phyloP scores from a whole-genome alignment of 345 rosid genomes.

The Kandelia obovata region DNA sequence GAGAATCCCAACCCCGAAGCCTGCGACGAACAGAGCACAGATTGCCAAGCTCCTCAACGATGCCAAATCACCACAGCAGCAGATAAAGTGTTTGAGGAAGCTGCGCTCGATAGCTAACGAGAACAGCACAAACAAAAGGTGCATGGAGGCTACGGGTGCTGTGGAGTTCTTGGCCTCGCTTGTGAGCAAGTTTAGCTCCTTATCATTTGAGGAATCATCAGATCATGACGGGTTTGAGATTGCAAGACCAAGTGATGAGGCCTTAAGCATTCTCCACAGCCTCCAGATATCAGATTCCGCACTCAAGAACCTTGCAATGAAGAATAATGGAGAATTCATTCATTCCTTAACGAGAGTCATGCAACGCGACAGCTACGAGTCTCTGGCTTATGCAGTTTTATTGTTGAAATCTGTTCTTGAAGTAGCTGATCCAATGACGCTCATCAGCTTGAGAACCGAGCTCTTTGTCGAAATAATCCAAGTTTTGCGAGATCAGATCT shows the following conservation, averaged over 20 bases:
- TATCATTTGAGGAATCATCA: not conserved
- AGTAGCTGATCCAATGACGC: constrained; percentile 43
- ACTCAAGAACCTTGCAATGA: constrained; percentile 42
- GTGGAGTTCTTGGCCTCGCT: constrained; percentile 59
- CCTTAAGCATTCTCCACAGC: constrained; percentile 51
- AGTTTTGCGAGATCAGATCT: constrained; percentile 42
- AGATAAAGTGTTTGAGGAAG: constrained; percentile 44
- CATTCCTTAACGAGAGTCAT: constrained; percentile 28
- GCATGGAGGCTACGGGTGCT: constrained; percentile 67
- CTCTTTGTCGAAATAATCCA: constrained; percentile 39
- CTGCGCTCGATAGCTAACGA: constrained; percentile 53
- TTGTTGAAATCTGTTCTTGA: constrained; percentile 36
- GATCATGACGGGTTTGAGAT: constrained; percentile 24
- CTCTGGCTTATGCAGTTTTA: constrained; percentile 36
- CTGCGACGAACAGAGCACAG: constrained; percentile 51
- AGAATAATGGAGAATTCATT: constrained; percentile 42
- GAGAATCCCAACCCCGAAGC: constrained; percentile 87
- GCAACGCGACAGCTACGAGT: constrained; percentile 33
- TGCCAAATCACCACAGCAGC: constrained; percentile 42
- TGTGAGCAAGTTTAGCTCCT: constrained; percentile 13
- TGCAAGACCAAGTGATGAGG: constrained; percentile 44
- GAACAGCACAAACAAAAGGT: constrained; percentile 53
- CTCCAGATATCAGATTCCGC: constrained; percentile 59
- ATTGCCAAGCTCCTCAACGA: constrained; percentile 51
- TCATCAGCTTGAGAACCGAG: constrained; percentile 27